Percentiles rank a stretch among this genome's conserved stretches.
These are phyloP conservation scores for Pichia californica DNA, from an alignment of 805 yeast genomes.

Conservation along the genomic window DNA sequence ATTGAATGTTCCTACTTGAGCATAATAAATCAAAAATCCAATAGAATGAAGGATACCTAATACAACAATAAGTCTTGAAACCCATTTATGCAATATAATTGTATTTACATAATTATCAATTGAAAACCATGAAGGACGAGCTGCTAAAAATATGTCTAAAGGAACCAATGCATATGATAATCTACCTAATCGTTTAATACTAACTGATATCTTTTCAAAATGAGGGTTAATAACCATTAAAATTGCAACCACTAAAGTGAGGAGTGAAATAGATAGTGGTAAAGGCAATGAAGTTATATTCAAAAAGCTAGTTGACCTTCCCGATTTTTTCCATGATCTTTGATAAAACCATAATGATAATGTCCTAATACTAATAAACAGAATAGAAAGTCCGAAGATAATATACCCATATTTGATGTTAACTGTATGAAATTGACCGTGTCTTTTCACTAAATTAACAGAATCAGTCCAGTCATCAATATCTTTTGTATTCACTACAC, in stretches of 20 bases:
- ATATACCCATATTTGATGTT: conserved; percentile 58
- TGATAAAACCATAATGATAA: conserved; percentile 29
- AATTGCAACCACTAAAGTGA: conserved; percentile 1
- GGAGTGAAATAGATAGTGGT: not conserved
- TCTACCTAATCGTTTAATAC: conserved; percentile 56
- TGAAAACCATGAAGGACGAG: conserved; percentile 49
- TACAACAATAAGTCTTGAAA: conserved; percentile 49
- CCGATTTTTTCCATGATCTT: conserved; percentile 33
- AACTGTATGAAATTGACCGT: conserved; percentile 46
- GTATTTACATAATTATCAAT: conserved; percentile 46
- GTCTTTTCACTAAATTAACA: conserved; percentile 31
- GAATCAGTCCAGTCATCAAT: not conserved
- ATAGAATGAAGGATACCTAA: conserved; percentile 44
- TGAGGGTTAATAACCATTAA: conserved; percentile 22
- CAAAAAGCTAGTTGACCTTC: conserved; percentile 32
- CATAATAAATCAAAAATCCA: conserved; percentile 46
- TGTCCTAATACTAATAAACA: conserved; percentile 34
- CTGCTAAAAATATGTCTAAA: conserved; percentile 46
- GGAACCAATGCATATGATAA: conserved; percentile 53
- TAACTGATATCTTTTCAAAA: conserved; percentile 29
- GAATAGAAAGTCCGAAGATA: conserved; percentile 35
- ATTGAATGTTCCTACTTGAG: conserved; percentile 26
- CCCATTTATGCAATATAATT: conserved; percentile 62
- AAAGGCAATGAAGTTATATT: conserved; percentile 24
- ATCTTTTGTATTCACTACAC: no score